Evolutionary conservation across 768 basidiomycete species (phyloP).

Genomic region (Collybiopsis confluens): DNA sequence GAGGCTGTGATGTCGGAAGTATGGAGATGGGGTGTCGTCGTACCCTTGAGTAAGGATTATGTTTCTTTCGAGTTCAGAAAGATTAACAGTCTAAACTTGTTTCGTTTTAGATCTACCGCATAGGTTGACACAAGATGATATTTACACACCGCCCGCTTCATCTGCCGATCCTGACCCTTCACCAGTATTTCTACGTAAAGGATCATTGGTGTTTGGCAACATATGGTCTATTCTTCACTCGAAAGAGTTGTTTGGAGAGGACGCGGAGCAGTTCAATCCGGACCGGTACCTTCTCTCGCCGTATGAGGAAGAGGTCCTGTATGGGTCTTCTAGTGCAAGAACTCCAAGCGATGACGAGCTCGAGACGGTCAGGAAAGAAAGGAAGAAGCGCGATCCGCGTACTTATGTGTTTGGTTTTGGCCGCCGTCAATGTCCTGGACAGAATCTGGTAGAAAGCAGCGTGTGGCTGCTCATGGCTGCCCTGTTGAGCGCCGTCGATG

Average conservation of each 20-base stretch:
- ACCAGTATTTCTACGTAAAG: conserved; percentile 6
- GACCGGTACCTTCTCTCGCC: conserved; percentile 17
- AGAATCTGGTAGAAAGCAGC: conserved; percentile 58
- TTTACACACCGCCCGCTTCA: conserved; percentile 41
- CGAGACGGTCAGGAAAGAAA: conserved; percentile 16
- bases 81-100: too few relatives aligned
- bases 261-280: conserved; percentile 12
- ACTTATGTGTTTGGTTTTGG: conserved; percentile 46
- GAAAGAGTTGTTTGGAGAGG: conserved; percentile 1
- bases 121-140: conserved; percentile 59
- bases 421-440: conserved; percentile 60
- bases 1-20: conserved; percentile 54
- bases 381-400: conserved; percentile 38
- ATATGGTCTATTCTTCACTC: conserved; percentile 40
- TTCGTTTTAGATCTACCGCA: conserved; percentile 57
- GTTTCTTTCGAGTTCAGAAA: neutral
- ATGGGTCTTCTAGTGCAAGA: conserved; percentile 5
- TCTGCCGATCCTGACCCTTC: conserved; percentile 49
- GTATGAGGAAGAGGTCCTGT: conserved; percentile 14
- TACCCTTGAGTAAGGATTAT: conserved; percentile 50
- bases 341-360: conserved; percentile 13
- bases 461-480: conserved; percentile 54
- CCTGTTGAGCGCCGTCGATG: conserved; percentile 56
- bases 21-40: conserved; percentile 52
- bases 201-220: conserved; percentile 46